These are phyloP conservation scores for Gleditsia sinensis DNA, from an alignment of 306 rosid species.

Conservation along the genomic window DNA sequence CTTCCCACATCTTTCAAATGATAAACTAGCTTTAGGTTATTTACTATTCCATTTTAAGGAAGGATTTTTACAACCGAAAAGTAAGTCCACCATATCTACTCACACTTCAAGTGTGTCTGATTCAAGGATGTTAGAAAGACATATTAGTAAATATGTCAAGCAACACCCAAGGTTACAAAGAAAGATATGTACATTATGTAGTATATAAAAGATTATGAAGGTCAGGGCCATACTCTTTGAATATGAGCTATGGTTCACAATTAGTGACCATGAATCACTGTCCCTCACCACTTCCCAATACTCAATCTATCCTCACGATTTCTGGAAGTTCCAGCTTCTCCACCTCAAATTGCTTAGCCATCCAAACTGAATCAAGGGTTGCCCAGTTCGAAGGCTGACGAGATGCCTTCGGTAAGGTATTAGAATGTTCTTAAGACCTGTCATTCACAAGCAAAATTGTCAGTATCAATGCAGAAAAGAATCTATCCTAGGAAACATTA, in stretches of 20 bases:
- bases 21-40: too few species aligned
- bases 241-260: background rate
- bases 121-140: background rate
- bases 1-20: background rate
- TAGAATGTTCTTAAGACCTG: conserved; percentile 81
- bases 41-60: background rate
- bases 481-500: too few species aligned
- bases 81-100: background rate
- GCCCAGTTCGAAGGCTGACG: conserved; percentile 53
- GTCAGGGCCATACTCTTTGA: background rate
- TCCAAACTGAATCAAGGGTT: conserved; percentile 68
- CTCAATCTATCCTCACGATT: conserved; percentile 27
- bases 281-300: background rate
- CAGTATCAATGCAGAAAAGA: conserved; percentile 18
- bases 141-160: background rate
- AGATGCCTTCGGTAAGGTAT: conserved; percentile 75
- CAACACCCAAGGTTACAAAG: background rate
- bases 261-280: background rate
- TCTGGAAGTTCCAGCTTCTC: conserved; percentile 55
- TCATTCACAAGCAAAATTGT: conserved; percentile 34
- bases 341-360: conserved; percentile 80
- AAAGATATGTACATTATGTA: conserved; percentile 16
- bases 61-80: background rate
- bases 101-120: background rate
- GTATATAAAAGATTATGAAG: conserved; percentile 12